phyloP scores from a whole-genome alignment of 805 yeast genomes.

The Saturnispora saitoi region DNA sequence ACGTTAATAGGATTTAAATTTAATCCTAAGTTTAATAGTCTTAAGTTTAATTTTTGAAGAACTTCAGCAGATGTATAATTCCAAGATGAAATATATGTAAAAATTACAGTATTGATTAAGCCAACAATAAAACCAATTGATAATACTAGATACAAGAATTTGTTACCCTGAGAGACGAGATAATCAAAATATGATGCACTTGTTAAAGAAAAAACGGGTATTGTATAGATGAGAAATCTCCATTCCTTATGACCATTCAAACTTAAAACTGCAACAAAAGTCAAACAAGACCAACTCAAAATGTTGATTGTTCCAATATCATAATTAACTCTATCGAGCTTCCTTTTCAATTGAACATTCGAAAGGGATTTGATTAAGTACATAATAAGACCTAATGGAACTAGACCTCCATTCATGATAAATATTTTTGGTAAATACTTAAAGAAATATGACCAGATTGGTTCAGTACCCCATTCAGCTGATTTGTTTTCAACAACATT shows the following conservation, averaged over 20 bases:
- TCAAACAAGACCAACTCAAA: slow-evolving; percentile 40
- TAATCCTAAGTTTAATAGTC: slow-evolving; percentile 7
- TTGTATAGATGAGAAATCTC: slow-evolving; percentile 74
- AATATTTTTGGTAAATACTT: slow-evolving; percentile 41
- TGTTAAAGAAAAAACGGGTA: slow-evolving; percentile 51
- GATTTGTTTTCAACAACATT: slow-evolving; percentile 74
- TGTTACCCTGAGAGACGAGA: neutral
- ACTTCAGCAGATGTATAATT: slow-evolving; percentile 93
- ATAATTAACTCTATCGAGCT: slow-evolving; percentile 20
- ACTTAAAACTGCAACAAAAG: slow-evolving; percentile 59
- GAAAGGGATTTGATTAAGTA: neutral
- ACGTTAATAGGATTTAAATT: slow-evolving; percentile 30
- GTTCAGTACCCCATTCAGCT: slow-evolving; percentile 77
- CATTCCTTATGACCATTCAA: slow-evolving; percentile 89
- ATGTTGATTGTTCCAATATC: slow-evolving; percentile 32
- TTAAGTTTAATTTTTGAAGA: slow-evolving; percentile 39
- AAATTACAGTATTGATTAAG: slow-evolving; percentile 34
- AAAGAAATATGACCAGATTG: slow-evolving; percentile 58
- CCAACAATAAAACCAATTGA: slow-evolving; percentile 30
- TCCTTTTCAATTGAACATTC: neutral
- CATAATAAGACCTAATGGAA: neutral
- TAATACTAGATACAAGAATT: slow-evolving; percentile 24
- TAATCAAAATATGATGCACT: slow-evolving; percentile 10
- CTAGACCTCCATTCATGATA: slow-evolving; percentile 13
- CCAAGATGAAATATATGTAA: slow-evolving; percentile 54